phyloP scores from a whole-genome alignment of 306 rosid genomes.

The Psophocarpus tetragonolobus region DNA sequence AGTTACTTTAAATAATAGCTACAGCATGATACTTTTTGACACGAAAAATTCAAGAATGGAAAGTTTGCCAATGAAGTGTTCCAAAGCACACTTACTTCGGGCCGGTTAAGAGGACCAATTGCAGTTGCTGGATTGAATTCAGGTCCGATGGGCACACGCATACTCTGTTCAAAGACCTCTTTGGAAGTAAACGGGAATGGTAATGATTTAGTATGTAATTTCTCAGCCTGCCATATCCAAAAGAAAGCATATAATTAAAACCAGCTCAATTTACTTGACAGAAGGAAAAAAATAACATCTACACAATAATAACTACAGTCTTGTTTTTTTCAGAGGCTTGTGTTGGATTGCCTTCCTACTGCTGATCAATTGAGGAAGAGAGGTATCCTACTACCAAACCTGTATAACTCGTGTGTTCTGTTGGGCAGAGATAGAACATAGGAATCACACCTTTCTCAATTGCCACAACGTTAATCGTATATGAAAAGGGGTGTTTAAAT shows the following conservation, averaged over 20 bases:
- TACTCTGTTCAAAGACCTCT: constrained; percentile 79
- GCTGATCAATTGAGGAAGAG: too few species aligned
- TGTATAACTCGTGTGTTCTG: too few species aligned
- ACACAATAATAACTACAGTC: too few species aligned
- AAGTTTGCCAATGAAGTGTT: constrained; percentile 23
- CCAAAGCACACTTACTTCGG: constrained; percentile 71
- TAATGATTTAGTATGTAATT: constrained; percentile 66
- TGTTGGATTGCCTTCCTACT: too few species aligned
- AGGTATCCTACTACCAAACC: too few species aligned
- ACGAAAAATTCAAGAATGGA: constrained; percentile 1
- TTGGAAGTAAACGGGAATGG: constrained; percentile 84
- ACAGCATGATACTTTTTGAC: not conserved
- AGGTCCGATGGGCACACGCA: constrained; percentile 92
- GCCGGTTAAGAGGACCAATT: constrained; percentile 74
- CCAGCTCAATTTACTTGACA: constrained; percentile 1
- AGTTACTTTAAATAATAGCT: not conserved
- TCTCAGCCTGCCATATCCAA: constrained; percentile 75
- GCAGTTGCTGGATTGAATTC: constrained; percentile 83
- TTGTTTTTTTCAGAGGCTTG: too few species aligned
- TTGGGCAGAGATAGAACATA: too few species aligned
- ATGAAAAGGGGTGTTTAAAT: too few species aligned
- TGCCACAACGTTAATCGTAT: too few species aligned
- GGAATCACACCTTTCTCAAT: too few species aligned
- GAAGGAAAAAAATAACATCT: not conserved
- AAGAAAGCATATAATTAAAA: constrained; percentile 25